A percentile compares a stretch with the other conserved stretches of the same genome.
phyloP scores from a whole-genome alignment of 2,329 filamentous ascomycete genomes.

The Myriosclerotinia duriaeana region DNA sequence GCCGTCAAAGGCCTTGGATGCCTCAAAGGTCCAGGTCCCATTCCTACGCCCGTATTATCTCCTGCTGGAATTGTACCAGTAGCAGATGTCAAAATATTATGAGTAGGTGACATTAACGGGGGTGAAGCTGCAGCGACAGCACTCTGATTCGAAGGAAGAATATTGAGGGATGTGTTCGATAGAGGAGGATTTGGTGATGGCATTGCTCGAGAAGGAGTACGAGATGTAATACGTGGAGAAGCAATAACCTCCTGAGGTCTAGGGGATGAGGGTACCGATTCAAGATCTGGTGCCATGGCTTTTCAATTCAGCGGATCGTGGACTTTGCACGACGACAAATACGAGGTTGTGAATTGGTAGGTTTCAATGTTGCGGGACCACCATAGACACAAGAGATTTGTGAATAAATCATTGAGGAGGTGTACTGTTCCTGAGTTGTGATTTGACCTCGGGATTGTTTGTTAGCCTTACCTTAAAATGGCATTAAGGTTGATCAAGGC shows the following conservation, averaged over 20 bases:
- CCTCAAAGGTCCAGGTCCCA: slow-evolving; percentile 70
- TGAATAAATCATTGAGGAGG: slow-evolving; percentile 8
- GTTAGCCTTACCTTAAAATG: too few species aligned
- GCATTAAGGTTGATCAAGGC: too few species aligned
- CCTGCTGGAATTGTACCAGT: slow-evolving; percentile 20
- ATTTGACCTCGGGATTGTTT: neutral
- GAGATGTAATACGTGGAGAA: slow-evolving; percentile 35
- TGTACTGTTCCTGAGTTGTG: neutral
- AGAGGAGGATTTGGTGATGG: slow-evolving; percentile 53
- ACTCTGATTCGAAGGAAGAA: slow-evolving; percentile 44
- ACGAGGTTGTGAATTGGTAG: neutral
- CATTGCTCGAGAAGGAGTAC: slow-evolving; percentile 36
- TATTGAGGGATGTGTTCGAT: slow-evolving; percentile 72
- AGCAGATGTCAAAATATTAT: slow-evolving; percentile 21
- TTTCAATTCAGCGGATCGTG: neutral
- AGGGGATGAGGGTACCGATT: slow-evolving; percentile 40
- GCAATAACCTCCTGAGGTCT: slow-evolving; percentile 32
- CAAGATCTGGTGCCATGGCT: slow-evolving; percentile 41
- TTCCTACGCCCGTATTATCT: slow-evolving; percentile 50
- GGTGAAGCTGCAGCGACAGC: slow-evolving; percentile 36
- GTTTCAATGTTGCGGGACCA: slow-evolving; percentile 14
- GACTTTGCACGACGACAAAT: neutral
- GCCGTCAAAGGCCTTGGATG: slow-evolving; percentile 86
- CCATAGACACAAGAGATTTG: neutral
- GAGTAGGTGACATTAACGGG: slow-evolving; percentile 34